A percentile compares a stretch with the other conserved stretches of the same genome.
Evolutionary conservation across 495 filamentous ascomycete genomes (phyloP).

Genomic region (Xylaria telfairii): DNA sequence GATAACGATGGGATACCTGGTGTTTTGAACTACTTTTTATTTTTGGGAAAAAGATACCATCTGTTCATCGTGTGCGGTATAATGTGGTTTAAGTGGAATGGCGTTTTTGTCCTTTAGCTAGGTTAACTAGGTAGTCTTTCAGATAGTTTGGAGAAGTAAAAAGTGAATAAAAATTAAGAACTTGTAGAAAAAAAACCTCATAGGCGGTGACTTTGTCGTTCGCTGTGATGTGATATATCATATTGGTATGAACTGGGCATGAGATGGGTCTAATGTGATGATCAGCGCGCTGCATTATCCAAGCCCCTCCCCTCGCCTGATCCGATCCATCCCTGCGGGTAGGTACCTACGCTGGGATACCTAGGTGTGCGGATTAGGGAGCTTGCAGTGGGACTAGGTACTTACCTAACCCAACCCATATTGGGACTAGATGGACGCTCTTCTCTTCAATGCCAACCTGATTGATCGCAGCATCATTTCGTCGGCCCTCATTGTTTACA

Average conservation of each 20-base stretch:
- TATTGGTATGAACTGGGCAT: not conserved
- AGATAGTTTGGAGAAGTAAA: not conserved
- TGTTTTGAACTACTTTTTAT: not conserved
- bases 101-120: not conserved
- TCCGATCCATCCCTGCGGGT: not conserved
- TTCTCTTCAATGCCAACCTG: not conserved
- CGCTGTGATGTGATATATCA: not conserved
- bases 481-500: too few species aligned
- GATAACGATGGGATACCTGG: not conserved
- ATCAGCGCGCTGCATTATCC: not conserved
- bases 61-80: constrained; percentile 1
- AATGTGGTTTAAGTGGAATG: not conserved
- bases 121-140: not conserved
- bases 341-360: too few species aligned
- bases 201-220: not conserved
- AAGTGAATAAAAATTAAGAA: not conserved
- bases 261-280: not conserved
- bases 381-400: not conserved
- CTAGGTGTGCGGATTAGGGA: too few species aligned
- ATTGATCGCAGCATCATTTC: not conserved
- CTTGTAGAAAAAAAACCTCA: not conserved
- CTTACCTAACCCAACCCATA: not conserved
- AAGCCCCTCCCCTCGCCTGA: not conserved
- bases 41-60: constrained; percentile 17
- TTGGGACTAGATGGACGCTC: constrained; percentile 6